These are phyloP conservation scores for Phycomyces nitens DNA, from an alignment of 192 early-diverging fungal genomes.

Conservation along the genomic window DNA sequence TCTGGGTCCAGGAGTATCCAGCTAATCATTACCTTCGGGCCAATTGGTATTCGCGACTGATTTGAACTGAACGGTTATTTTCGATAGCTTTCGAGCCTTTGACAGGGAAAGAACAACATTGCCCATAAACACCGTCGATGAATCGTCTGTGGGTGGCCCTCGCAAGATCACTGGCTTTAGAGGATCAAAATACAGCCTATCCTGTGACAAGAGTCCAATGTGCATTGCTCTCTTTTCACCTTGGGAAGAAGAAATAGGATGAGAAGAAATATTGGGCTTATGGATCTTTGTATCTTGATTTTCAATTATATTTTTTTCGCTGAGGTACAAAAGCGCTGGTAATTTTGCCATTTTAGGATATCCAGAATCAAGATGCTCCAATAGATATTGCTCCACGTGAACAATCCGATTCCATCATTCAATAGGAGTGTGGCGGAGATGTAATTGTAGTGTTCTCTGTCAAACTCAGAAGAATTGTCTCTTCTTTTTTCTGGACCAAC, in stretches of 20 bases:
- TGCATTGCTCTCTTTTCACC: slow-evolving; percentile 11
- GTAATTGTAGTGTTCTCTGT: no score
- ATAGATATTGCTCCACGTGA: no score
- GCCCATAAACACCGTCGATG: slow-evolving; percentile 16
- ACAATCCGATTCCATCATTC: no score
- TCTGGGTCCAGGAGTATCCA: neutral
- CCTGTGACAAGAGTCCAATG: slow-evolving; percentile 19
- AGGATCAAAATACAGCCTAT: slow-evolving; percentile 21
- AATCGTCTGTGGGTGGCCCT: slow-evolving; percentile 19
- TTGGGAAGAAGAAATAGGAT: neutral
- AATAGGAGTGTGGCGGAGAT: no score
- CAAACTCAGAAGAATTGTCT: no score
- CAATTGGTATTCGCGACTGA: slow-evolving; percentile 16
- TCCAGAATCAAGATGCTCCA: no score
- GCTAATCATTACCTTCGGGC: slow-evolving; percentile 18
- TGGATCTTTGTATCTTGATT: no score
- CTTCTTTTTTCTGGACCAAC: no score
- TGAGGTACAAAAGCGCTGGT: no score
- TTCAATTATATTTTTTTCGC: no score
- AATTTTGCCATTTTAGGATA: no score
- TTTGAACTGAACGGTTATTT: slow-evolving; percentile 14
- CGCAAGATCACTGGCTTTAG: slow-evolving; percentile 27
- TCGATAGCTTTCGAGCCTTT: slow-evolving; percentile 16
- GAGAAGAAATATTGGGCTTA: neutral
- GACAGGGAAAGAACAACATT: slow-evolving; percentile 15